Base-by-base conservation (phyloP, 768 basidiomycete species). In the Amanita jacksonii region DNA sequence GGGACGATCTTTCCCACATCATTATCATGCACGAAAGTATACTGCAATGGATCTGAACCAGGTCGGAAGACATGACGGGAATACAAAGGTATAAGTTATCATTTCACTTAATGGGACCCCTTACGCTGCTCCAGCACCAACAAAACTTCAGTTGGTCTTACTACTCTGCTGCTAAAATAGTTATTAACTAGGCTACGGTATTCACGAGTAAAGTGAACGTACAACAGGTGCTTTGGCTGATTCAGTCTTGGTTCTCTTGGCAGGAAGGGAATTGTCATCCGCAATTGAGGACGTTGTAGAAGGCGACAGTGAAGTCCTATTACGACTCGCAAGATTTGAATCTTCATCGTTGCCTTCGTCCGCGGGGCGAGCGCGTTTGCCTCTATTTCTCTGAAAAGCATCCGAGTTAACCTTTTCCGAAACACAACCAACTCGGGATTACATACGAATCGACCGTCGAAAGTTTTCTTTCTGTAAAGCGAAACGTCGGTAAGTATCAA, bases 391-490 rank as follows among this genome's bases (percentile, higher is more conserved):
- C 77, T 80, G 12, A 25, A n/a, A n/a, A n/a, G n/a, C n/a, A n/a
- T n/a, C n/a, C n/a, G n/a, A n/a, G n/a, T n/a, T n/a, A n/a, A n/a
- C n/a, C n/a, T n/a, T n/a, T n/a, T n/a, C n/a, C n/a, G n/a, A n/a
- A n/a, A n/a, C n/a, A n/a, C n/a, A 13, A 40, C n/a, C 8, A 27
- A 6, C 16, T 28, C 1, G 40, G 39, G 15, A 46, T 3, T 4
- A 72, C 76, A 55, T 54, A 79, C 77, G 64, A 80, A 80, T 55
- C 79, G 69, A 50, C 69, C 67, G 46, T 75, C 74, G 57, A 81
- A 82, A 7, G 69, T 59, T 41, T 64, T 73, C 55, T 81, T 81
- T 62, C 79, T 83, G 54, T 8, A 45, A 48, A 43, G 19, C 24
- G 18, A 33, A 39, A 33, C 46, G 19, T 31, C 18, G 45, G 28